Conservation (phyloP, 345 rosid genomes). For the Excoecaria cochinchinensis region DNA sequence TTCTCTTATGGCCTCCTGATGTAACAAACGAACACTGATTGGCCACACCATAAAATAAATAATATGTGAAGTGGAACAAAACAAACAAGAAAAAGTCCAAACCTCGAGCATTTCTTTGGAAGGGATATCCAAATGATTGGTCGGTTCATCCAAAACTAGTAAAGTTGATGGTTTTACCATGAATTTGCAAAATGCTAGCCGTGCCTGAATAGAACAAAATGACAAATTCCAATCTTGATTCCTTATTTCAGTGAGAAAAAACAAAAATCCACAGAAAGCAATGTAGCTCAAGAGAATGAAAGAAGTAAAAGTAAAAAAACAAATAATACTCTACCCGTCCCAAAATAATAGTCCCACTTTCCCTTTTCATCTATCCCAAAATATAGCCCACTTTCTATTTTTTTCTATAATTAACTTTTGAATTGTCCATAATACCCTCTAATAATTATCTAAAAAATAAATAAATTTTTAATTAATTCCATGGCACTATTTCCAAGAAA, state of each 20-base stretch:
- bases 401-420: too few species aligned
- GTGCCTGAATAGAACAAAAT: slow-evolving; percentile 53
- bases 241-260: neutral
- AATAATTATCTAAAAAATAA: too few species aligned
- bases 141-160: slow-evolving; percentile 87
- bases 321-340: neutral
- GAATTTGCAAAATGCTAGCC: slow-evolving; percentile 94
- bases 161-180: slow-evolving; percentile 92
- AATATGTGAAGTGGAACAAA: neutral
- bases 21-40: slow-evolving; percentile 9
- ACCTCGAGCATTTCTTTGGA: slow-evolving; percentile 99
- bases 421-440: too few species aligned
- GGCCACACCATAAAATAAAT: neutral
- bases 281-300: neutral
- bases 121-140: slow-evolving; percentile 95
- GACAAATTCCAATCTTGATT: slow-evolving; percentile 8
- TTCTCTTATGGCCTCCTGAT: slow-evolving; percentile 88
- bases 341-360: too few species aligned
- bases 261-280: too few species aligned
- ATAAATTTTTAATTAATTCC: too few species aligned
- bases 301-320: neutral
- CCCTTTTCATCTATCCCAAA: too few species aligned
- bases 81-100: slow-evolving; percentile 7
- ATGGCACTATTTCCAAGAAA: too few species aligned
- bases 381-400: too few species aligned